These are phyloP conservation scores for Nicotiana undulata DNA, from an alignment of 257 asterid species.

Conservation along the genomic window DNA sequence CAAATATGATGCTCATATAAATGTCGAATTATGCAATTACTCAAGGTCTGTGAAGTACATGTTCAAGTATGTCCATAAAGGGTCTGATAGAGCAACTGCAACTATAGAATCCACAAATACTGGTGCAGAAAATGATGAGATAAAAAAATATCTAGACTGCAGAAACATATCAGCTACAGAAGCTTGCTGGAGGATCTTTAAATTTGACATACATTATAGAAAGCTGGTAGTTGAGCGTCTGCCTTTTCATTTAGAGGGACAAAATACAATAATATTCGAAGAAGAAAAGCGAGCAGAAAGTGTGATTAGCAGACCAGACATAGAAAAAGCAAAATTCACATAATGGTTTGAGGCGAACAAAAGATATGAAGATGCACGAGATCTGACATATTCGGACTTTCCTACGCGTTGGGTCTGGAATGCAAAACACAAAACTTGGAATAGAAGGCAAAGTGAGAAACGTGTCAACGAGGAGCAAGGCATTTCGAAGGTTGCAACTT, in stretches of 20 bases:
- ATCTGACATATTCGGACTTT: not conserved
- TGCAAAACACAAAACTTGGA: not conserved
- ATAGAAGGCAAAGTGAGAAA: not conserved
- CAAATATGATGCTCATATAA: too few relatives aligned
- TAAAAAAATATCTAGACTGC: not conserved
- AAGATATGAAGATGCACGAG: not conserved
- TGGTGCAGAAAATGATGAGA: too few relatives aligned
- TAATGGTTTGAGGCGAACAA: constrained; percentile 6
- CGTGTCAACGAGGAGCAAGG: too few relatives aligned
- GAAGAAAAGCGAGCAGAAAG: not conserved
- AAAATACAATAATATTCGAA: not conserved
- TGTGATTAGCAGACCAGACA: not conserved
- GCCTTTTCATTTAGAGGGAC: not conserved
- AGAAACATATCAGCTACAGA: not conserved
- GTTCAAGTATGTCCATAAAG: too few relatives aligned
- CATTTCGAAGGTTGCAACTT: too few relatives aligned
- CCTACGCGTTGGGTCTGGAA: not conserved
- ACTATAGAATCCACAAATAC: too few relatives aligned
- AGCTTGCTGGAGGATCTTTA: not conserved
- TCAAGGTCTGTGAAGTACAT: too few relatives aligned
- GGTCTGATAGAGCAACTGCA: too few relatives aligned
- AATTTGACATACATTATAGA: not conserved
- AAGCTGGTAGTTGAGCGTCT: not conserved
- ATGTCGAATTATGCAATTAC: too few relatives aligned
- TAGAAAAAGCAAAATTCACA: not conserved